Evolutionary conservation across 2,329 filamentous ascomycete species (phyloP), one percentile per base, ranked within the genome.

Genomic region (Nemania serpens): DNA sequence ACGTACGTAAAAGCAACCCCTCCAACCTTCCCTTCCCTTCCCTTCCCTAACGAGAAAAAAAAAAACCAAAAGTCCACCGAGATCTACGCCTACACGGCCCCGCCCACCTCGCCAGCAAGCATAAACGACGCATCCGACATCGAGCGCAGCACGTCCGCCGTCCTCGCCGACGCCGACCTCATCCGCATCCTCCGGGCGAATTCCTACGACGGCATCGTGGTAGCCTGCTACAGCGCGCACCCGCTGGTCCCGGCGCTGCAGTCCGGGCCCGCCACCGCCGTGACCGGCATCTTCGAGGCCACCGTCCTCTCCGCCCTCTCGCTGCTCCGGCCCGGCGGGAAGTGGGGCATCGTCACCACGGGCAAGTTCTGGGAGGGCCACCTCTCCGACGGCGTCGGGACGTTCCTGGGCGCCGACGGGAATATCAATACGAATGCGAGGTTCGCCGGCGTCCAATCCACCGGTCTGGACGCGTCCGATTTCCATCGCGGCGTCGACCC

Each of bases 181-280:
- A n/a, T 91, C 39, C 4, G 4, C 17, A 18, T 2, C 5, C 11
- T 39, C n/a, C n/a, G n/a, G 72, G 77, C 63, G 61, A 76, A 0
- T 72, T 83, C 0, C 61, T 86, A 91, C 74, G 88, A 95, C 71
- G 92, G 83, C n/a, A 88, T 96, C 63, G 82, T 97, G 0, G 84
- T 97, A 2, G 93, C 93, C 18, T 97, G 94, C 77, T 98, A 91
- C 78, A 95, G 91, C 61, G 86, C 90, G 1, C 93, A 97, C 71
- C 87, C 90, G 0, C 82, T 97, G 0, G 91, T 96, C 0, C 74
- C 80, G 0, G 75, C 82, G 50, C 77, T 96, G 13, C 66, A 66
- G 75, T 79, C 17, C 17, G 43, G 47, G n/a, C 25, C 29, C 18
- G 12, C 63, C 13, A 66, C 65, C 10, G 60, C 84, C 78, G 75